phyloP scores from a whole-genome alignment of 768 basidiomycete species.

The Coprinellus aureogranulatus region DNA sequence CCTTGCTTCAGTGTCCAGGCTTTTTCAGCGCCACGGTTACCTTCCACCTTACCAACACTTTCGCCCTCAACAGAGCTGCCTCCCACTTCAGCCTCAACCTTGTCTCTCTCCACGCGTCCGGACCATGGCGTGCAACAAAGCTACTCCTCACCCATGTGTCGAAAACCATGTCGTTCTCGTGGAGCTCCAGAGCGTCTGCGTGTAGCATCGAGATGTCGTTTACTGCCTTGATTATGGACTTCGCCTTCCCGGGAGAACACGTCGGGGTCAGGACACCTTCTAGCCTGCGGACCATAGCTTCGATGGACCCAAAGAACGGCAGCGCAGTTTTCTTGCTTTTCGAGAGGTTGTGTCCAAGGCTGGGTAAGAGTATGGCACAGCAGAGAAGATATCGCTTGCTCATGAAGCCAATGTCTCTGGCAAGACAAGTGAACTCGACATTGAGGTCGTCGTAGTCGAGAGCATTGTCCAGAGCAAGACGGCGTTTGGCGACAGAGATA shows the following conservation, averaged over 20 bases:
- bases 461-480: background rate
- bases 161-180: background rate
- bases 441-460: too few relatives aligned
- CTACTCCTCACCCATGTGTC: background rate
- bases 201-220: background rate
- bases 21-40: background rate
- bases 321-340: background rate
- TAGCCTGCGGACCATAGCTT: background rate
- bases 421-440: background rate
- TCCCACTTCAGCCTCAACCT: constrained; percentile 2
- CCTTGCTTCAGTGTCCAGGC: too few relatives aligned
- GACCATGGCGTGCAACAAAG: background rate
- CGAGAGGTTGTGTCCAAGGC: background rate
- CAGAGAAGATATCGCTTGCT: background rate
- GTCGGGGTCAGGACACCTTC: background rate
- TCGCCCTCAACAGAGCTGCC: background rate
- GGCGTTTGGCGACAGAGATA: background rate
- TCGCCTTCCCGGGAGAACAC: background rate
- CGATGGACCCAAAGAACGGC: background rate
- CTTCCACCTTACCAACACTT: background rate
- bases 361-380: background rate
- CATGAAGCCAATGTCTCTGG: background rate
- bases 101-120: background rate
- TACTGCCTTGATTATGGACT: background rate
- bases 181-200: background rate